A percentile compares a stretch with the other conserved stretches of the same genome.
Evolutionary conservation across 305 asterid genomes (phyloP).

Genomic region (Solanum hybrid): DNA sequence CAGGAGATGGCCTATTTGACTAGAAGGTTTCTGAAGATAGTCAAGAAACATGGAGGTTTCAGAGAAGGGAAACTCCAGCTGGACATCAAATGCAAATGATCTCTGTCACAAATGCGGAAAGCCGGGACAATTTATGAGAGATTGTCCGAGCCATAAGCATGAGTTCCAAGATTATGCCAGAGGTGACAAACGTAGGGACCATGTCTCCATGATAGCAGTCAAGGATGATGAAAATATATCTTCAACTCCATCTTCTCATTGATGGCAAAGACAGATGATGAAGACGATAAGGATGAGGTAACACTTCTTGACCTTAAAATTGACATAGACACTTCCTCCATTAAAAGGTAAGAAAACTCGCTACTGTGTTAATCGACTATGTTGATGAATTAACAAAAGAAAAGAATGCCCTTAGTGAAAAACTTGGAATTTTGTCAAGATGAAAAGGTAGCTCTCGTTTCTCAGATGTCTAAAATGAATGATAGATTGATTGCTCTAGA

Average conservation of each 20-base stretch:
- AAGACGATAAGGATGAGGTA: background rate
- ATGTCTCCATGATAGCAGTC: background rate
- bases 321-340: background rate
- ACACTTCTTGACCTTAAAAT: background rate
- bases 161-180: background rate
- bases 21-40: too few species aligned
- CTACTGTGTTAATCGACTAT: background rate
- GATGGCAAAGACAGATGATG: background rate
- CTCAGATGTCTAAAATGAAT: background rate
- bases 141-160: background rate
- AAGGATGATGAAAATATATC: background rate
- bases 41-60: too few species aligned
- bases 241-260: background rate
- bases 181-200: background rate
- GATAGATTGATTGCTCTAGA: background rate
- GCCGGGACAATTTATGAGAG: background rate
- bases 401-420: background rate
- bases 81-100: too few species aligned
- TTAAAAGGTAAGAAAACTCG: background rate
- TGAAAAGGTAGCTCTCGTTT: background rate
- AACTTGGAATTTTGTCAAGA: background rate
- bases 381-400: background rate
- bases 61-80: too few species aligned
- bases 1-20: too few species aligned
- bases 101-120: too few species aligned